Base-by-base conservation (phyloP, 495 filamentous ascomycete species). In the Annulohypoxylon maeteangense region DNA sequence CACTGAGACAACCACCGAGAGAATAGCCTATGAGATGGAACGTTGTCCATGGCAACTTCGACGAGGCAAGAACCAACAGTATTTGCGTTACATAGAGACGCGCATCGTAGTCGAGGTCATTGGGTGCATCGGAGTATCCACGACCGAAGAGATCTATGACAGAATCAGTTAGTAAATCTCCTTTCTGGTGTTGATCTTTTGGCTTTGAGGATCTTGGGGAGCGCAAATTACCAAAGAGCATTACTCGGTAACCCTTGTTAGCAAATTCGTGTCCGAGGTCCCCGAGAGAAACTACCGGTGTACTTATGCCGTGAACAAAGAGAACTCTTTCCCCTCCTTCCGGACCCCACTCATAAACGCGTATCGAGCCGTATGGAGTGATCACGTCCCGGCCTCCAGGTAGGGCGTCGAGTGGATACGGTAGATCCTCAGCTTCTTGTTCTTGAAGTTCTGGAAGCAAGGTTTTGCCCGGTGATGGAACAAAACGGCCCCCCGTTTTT, bases 1-100 rank as follows among this genome's bases (percentile, higher is more conserved):
- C 89, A 10, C 87, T 84, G 50, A 97, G 89, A 36, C 90, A 90
- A 50, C 94, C 95, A 25, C 94, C 93, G 0, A 98, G 84, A 0
- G 91, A 93, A 80, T 96, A 97, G 2, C 94, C 95, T 11, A 95
- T 80, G 0, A 97, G 78, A 16, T 85, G 84, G 80, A 97, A 93
- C 54, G 82, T 84, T 18, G 86, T 87, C 92, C 92, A 94, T 31
- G 88, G 74, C n/a, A 93, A 72, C 2, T 83, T 82, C 0, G 91
- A 93, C 2, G 92, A 93, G 18, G 87, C 81, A 20, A 96, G 81
- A 11, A 87, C 91, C 29, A 92, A 81, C 34, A 94, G 78, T 23
- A 95, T 91, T 78, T 95, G 89, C 1, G 88, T 86, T 12, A 86
- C 84, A 79, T 92, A 97, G 5, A 98, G 88, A 1, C 88, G 85